Evolutionary conservation across 768 basidiomycete genomes (phyloP), one percentile per base, ranked within the genome.

Genomic region (Podaxis carcinomalis): DNA sequence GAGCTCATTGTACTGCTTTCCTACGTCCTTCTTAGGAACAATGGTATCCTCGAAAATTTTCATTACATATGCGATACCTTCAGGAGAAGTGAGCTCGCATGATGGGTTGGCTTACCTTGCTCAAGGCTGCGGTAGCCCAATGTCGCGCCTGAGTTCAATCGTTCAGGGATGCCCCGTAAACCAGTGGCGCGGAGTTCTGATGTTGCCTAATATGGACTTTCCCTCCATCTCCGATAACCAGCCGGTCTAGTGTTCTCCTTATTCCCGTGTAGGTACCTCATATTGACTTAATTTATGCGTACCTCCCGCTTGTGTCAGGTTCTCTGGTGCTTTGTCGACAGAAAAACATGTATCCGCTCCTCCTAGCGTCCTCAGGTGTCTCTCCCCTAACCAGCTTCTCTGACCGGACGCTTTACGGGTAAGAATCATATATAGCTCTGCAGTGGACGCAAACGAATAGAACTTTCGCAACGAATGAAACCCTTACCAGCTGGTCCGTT

Each of bases 191-290:
- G n/a, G 19, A 16, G 16, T 5, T 44, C n/a, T 44, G 42, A 44
- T 19, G 5, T 19, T 6, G 9, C 14, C 13, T 44, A 32, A 7
- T 14, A 1, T 16, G 42, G 42, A n/a, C 42, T 44, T 44, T 44
- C 39, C 57, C 57, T 40, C 23, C 57, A 58, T 58, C 57, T 42
- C 57, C 47, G 49, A 40, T 35, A 19, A 27, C 16, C 35, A 49
- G 23, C 50, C 25, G 19, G 23, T 23, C 49, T 40, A 4, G 2
- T 4, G 10, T 3, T n/a, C 47, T n/a, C 2, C 46, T 40, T 51
- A 27, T 58, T 28, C 25, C 16, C 19, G 23, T 42, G 50, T 27
- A 28, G n/a, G 42, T 44, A 44, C 42, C 42, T 44, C 19, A 2
- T n/a, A 44, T 7, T n/a, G 16, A 44, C 42, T 44, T 14, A n/a